phyloP scores from a whole-genome alignment of 2,329 filamentous ascomycete genomes.

The Diaporthe velutina region DNA sequence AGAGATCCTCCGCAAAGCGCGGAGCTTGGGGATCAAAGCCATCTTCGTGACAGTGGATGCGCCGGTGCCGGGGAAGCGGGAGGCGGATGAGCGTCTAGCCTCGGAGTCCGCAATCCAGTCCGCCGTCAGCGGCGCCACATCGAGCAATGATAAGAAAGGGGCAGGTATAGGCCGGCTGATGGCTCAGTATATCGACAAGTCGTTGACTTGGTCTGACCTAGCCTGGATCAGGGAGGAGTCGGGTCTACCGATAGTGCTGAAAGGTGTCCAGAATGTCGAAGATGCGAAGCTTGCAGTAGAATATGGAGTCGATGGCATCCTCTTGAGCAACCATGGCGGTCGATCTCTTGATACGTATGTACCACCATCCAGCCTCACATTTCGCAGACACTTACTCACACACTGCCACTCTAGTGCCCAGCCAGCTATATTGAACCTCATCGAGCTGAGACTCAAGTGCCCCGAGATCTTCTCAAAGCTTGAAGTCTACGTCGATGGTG shows the following conservation, averaged over 20 bases:
- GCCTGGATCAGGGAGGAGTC: slow-evolving; percentile 62
- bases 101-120: slow-evolving; percentile 54
- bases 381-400: not conserved
- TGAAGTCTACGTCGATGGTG: slow-evolving; percentile 68
- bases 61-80: slow-evolving; percentile 67
- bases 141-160: slow-evolving; percentile 64
- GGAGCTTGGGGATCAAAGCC: slow-evolving; percentile 62
- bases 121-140: slow-evolving; percentile 56
- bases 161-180: slow-evolving; percentile 66
- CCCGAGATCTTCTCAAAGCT: slow-evolving; percentile 63
- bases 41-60: slow-evolving; percentile 68
- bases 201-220: slow-evolving; percentile 66
- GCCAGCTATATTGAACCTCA: slow-evolving; percentile 49
- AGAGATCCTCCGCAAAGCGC: slow-evolving; percentile 55
- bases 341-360: slow-evolving; percentile 31
- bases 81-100: slow-evolving; percentile 66
- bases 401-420: not conserved
- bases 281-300: slow-evolving; percentile 65
- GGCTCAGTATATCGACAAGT: slow-evolving; percentile 64
- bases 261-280: slow-evolving; percentile 68
- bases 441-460: slow-evolving; percentile 65
- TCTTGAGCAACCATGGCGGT: slow-evolving; percentile 37
- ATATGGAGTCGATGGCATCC: slow-evolving; percentile 48
- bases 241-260: slow-evolving; percentile 66
- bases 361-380: not conserved